These are phyloP conservation scores for Emergomyces pasteurianus DNA, from an alignment of 2,329 filamentous ascomycete species.

Conservation along the genomic window DNA sequence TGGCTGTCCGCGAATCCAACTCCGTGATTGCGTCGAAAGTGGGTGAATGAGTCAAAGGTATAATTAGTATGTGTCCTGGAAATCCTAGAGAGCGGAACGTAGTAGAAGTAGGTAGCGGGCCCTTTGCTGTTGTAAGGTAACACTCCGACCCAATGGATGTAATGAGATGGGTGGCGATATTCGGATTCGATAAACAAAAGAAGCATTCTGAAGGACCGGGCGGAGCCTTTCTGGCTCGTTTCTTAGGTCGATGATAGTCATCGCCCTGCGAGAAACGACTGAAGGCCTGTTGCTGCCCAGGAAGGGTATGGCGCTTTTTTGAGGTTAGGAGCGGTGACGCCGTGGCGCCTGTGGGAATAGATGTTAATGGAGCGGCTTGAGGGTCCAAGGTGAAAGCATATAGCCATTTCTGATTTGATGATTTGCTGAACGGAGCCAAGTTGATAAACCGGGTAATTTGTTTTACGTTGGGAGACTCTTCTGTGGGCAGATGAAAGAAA, in stretches of 20 bases:
- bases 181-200: slow-evolving; percentile 86
- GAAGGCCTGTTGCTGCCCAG: slow-evolving; percentile 25
- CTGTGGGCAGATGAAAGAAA: slow-evolving; percentile 58
- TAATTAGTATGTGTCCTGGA: slow-evolving; percentile 80
- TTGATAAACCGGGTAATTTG: slow-evolving; percentile 81
- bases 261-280: slow-evolving; percentile 28
- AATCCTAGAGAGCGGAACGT: slow-evolving; percentile 65
- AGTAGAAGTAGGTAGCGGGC: slow-evolving; percentile 60
- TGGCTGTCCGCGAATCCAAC: slow-evolving; percentile 43
- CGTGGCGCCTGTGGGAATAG: slow-evolving; percentile 60
- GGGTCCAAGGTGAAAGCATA: slow-evolving; percentile 56
- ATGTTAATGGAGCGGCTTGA: slow-evolving; percentile 46
- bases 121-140: slow-evolving; percentile 87
- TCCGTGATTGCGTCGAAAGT: slow-evolving; percentile 58
- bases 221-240: slow-evolving; percentile 36
- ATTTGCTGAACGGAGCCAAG: slow-evolving; percentile 65
- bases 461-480: slow-evolving; percentile 43
- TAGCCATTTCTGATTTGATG: slow-evolving; percentile 55
- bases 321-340: slow-evolving; percentile 50
- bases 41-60: slow-evolving; percentile 70
- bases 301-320: slow-evolving; percentile 46
- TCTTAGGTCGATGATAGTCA: slow-evolving; percentile 24
- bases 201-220: slow-evolving; percentile 72
- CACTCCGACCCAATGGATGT: slow-evolving; percentile 76
- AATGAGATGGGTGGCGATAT: slow-evolving; percentile 75